Evolutionary conservation across 2,329 filamentous ascomycete species (phyloP), one percentile per base, ranked within the genome.

Genomic region (Basipetospora chlamydospora): DNA sequence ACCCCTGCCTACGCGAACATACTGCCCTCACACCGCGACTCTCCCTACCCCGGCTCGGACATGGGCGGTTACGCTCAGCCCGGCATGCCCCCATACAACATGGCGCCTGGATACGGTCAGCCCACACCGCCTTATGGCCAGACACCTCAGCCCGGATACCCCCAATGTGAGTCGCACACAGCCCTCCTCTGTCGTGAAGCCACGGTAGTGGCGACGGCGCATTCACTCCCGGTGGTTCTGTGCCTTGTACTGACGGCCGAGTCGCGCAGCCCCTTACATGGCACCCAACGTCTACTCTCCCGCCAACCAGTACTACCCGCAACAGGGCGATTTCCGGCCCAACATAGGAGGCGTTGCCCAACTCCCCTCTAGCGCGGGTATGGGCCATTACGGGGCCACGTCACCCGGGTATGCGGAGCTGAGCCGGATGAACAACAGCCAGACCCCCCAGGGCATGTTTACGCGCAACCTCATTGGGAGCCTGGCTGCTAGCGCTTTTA

Each of bases 401-500:
- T 33, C 39, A 8, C 41, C 38, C 12, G 51, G 56, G 32, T 52
- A 57, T 20, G 40, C 40, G 28, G 48, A 50, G 39, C 38, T 44
- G 35, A 53, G 56, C 11, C 45, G 55, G 13, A 58, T 61, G 42
- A 52, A 57, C 42, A 28, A 35, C 30, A 34, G 68, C 55, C 66
- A 67, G 35, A n/a, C n/a, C n/a, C 76, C 78, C 1, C 76, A 77
- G 26, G 84, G 83, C 39, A 92, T 93, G 84, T 94, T 88, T 52
- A 95, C 87, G 0, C 68, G 88, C 36, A 98, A 96, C 50, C 70
- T 98, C 8, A 96, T 98, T 44, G 90, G 90, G 2, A 93, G 83
- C 54, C 64, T 94, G 35, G 79, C 84, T 5, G 86, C 87, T 22
- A 94, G 87, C 49, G 88, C 88, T 2, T 88, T 87, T 51, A 75